Base-by-base conservation (phyloP, 192 early-diverging fungal genomes). In the Spizellomyces sp. region DNA sequence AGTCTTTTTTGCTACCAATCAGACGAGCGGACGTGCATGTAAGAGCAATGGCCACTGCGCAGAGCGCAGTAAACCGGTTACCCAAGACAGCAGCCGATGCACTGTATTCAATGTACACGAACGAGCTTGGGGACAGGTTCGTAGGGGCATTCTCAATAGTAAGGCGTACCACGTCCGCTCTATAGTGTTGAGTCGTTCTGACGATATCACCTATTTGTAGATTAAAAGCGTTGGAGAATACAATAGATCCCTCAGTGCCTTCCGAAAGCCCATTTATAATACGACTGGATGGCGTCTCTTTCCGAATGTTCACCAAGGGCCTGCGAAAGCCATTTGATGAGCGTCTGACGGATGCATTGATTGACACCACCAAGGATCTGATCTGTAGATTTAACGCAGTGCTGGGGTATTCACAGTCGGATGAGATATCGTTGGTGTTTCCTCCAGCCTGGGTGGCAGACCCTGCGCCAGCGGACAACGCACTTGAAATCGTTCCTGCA, bases 351-450 rank as follows among this genome's bases (percentile, higher is more conserved):
- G 72, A 82, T 17, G 77, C 76, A 27, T 64, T 86, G 75, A 81
- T 86, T 42, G 62, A 62, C 43, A 82, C 81, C 15, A 76, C 81
- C 7, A 47, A 58, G 10, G 85, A 86, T 73, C 71, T 84, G 15
- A 68, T 84, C 0, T n/a, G 45, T 7, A 81, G 78, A 45, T 85
- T 86, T 66, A 59, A 60, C n/a, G 69, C 83, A 5, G 27, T 63
- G 14, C 19, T 75, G 41, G 81, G 77, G 8, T 86, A 81, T 77
- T 69, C 74, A 45, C 72, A 77, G 41, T 84, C 81, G 9, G 85
- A 86, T 70, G 85, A 86, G 62, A 86, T 86, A 47, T 84, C 81
- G 8, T 75, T 86, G 6, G 80, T 86, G 43, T 86, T 84, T 70
- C 74, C 76, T 5, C 80, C 77, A 17, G 80, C 72, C 6, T 17